These are phyloP conservation scores for Artomyces pyxidatus DNA, from an alignment of 768 basidiomycete genomes.

Conservation along the genomic window DNA sequence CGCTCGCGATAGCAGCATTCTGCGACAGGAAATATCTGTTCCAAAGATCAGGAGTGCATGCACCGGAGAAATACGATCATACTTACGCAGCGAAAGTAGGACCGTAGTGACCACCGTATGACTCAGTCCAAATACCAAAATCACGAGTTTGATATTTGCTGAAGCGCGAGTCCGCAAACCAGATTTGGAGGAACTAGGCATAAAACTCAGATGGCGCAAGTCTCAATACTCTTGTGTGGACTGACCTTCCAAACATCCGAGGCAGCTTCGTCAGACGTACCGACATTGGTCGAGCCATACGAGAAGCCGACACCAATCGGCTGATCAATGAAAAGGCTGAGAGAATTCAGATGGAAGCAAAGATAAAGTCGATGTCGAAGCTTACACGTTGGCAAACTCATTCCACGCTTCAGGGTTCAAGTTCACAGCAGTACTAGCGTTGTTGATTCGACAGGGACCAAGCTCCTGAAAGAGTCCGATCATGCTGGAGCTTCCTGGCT, in stretches of 20 bases:
- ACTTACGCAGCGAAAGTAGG: conserved; percentile 28
- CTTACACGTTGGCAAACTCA: conserved; percentile 40
- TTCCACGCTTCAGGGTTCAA: conserved; percentile 54
- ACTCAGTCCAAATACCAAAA: conserved; percentile 60
- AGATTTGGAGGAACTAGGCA: conserved; percentile 47
- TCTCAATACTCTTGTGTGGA: not conserved
- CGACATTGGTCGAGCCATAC: conserved; percentile 40
- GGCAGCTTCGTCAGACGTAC: conserved; percentile 47
- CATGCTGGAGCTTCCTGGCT: conserved; percentile 34
- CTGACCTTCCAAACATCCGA: conserved; percentile 41
- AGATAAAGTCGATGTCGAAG: not conserved
- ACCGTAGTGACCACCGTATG: conserved; percentile 35
- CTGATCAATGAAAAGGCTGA: conserved; percentile 51
- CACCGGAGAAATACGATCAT: too few relatives aligned
- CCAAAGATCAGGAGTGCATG: not conserved
- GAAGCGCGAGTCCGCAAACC: conserved; percentile 47
- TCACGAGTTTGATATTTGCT: conserved; percentile 35
- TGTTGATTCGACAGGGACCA: conserved; percentile 73
- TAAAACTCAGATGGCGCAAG: not conserved
- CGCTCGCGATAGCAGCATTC: conserved; percentile 46
- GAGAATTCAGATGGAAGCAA: not conserved
- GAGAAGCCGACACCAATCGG: conserved; percentile 59
- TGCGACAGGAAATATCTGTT: conserved; percentile 45
- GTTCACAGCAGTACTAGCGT: conserved; percentile 48
- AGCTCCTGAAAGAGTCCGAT: conserved; percentile 89